Percentiles rank a stretch among this genome's conserved stretches.
phyloP scores from a whole-genome alignment of 164 flowering plant species.

The Nymphaea colorata region DNA sequence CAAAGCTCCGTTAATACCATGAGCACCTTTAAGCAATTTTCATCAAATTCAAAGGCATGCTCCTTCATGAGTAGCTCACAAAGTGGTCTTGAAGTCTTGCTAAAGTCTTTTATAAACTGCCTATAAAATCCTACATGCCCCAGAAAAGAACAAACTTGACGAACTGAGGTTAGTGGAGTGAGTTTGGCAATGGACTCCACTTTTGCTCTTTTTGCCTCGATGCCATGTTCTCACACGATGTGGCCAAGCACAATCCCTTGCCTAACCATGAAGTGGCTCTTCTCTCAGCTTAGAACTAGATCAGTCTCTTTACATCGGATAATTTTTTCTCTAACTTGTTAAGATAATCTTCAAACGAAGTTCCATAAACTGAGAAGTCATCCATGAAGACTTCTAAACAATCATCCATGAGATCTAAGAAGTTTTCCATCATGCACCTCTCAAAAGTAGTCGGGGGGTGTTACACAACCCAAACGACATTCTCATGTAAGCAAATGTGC shows the following conservation, averaged over 20 bases:
- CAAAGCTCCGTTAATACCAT: not conserved
- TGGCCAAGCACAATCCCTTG: conserved; percentile 4
- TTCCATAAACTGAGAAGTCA: conserved; percentile 5
- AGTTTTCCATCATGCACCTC: not conserved
- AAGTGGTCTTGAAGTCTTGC: not conserved
- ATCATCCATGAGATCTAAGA: not conserved
- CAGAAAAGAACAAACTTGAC: not conserved
- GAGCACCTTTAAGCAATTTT: not conserved
- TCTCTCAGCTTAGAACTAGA: conserved; percentile 3
- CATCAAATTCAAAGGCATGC: not conserved
- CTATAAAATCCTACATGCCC: conserved; percentile 2
- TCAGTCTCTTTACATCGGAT: not conserved
- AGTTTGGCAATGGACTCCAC: not conserved
- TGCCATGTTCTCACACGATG: not conserved
- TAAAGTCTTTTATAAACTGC: not conserved
- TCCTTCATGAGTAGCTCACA: not conserved
- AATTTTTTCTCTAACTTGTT: not conserved
- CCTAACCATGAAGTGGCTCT: not conserved
- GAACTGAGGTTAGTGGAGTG: not conserved
- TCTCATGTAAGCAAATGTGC: not conserved
- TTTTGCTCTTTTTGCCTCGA: not conserved
- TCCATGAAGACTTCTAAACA: not conserved
- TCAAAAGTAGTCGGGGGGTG: not conserved
- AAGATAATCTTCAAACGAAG: not conserved
- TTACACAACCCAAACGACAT: not conserved